Evolutionary conservation across 805 yeast genomes (phyloP).

Genomic region (Nakazawaea ernobii): DNA sequence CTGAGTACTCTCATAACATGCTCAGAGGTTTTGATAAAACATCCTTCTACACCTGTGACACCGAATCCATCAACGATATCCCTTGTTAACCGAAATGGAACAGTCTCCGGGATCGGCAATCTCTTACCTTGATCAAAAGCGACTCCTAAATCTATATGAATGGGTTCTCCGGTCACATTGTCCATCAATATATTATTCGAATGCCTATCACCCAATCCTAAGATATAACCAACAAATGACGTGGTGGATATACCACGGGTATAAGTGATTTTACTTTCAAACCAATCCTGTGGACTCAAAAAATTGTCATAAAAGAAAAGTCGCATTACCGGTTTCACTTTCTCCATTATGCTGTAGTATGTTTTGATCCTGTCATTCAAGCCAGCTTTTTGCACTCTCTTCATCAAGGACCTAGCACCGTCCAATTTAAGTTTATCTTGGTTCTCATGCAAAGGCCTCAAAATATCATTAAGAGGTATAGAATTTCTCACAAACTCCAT

Average conservation of each 20-base stretch:
- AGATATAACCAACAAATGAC: slow-evolving; percentile 80
- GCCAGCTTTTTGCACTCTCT: slow-evolving; percentile 43
- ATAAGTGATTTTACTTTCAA: slow-evolving; percentile 54
- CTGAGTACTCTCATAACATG: slow-evolving; percentile 65
- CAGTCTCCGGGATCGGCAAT: slow-evolving; percentile 83
- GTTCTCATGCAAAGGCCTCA: slow-evolving; percentile 55
- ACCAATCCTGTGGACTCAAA: slow-evolving; percentile 70
- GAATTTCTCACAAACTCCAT: slow-evolving; percentile 87
- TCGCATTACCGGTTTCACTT: slow-evolving; percentile 63
- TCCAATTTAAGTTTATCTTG: slow-evolving; percentile 42
- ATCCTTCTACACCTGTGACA: slow-evolving; percentile 74
- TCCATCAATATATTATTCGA: slow-evolving; percentile 87
- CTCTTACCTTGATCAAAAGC: slow-evolving; percentile 92
- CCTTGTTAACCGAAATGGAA: slow-evolving; percentile 87
- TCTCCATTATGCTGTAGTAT: slow-evolving; percentile 40
- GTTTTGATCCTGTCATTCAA: slow-evolving; percentile 35
- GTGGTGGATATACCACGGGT: slow-evolving; percentile 76
- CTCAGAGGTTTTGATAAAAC: slow-evolving; percentile 69
- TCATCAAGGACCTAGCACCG: slow-evolving; percentile 63
- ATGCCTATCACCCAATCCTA: slow-evolving; percentile 95
- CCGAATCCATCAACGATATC: slow-evolving; percentile 95
- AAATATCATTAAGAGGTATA: slow-evolving; percentile 59
- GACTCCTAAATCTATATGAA: slow-evolving; percentile 93
- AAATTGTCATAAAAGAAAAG: slow-evolving; percentile 66
- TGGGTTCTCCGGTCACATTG: slow-evolving; percentile 77